Evolutionary conservation across 805 yeast species (phyloP), one percentile per base, ranked within the genome.

Genomic region (Suhomyces prunicola): DNA sequence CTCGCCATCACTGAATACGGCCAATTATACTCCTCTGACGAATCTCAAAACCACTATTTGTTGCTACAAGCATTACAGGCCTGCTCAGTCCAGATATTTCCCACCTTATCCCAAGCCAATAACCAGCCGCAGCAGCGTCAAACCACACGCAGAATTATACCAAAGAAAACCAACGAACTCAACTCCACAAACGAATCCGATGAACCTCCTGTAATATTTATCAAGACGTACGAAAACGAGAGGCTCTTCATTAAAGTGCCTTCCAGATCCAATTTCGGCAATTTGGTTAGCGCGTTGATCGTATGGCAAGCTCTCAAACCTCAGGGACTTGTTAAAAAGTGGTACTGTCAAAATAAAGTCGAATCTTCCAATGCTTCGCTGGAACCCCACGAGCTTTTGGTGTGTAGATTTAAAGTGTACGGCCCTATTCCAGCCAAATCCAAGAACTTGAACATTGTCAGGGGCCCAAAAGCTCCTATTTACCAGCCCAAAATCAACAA

Each of bases 331-430:
- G 80, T 78, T 31, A 78, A 82, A 55, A 84, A 84, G 60, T 80
- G 84, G 83, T 72, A 69, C 56, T 72, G 72, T 51, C 71, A 70
- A 44, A 74, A 74, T 55, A 71, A 66, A 48, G 70, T 71, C 19
- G 57, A 57, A 23, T 55, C 50, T 31, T 60, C 64, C n/a, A 51
- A 55, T n/a, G 59, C 65, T 44, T 45, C 59, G 23, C 57, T 53
- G 23, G 62, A 51, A 44, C 66, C 64, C 5, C 74, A 70, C 58
- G 76, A 70, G 57, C 61, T 86, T 12, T 68, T 86, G 48, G 86
- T 85, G 17, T 84, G 90, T 52, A 77, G 87, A 40, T 82, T 87
- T 60, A 83, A 82, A 62, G 75, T 87, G 1, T 87, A 69, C 66
- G 91, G 89, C 0, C 89, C 89, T 3, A 58, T 81, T 12, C 81